Evolutionary conservation across 164 flowering plant species (phyloP).

Genomic region (Platanus orientalis): DNA sequence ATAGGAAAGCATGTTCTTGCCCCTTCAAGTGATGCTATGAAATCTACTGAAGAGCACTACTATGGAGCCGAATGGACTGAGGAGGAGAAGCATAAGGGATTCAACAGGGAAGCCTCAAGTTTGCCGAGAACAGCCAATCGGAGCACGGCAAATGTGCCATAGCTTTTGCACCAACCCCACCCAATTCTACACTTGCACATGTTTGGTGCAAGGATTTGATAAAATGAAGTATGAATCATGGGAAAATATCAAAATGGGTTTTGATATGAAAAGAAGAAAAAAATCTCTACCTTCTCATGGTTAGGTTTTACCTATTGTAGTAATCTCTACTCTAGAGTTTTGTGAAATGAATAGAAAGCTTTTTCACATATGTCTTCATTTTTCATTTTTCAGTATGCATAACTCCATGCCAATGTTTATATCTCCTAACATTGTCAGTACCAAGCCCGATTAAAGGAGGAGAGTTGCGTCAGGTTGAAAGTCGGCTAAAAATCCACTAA

Average conservation of each 20-base stretch:
- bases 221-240: background rate
- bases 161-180: slow-evolving; percentile 35
- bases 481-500: too few species aligned
- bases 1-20: slow-evolving; percentile 65
- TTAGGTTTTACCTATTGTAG: too few species aligned
- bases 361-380: background rate
- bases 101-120: slow-evolving; percentile 43
- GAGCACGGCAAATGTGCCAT: slow-evolving; percentile 34
- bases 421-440: too few species aligned
- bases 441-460: too few species aligned
- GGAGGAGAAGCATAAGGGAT: slow-evolving; percentile 40
- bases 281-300: too few species aligned
- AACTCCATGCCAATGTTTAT: too few species aligned
- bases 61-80: slow-evolving; percentile 44
- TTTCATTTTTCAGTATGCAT: background rate
- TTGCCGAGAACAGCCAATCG: slow-evolving; percentile 46
- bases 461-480: too few species aligned
- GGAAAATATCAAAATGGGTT: background rate
- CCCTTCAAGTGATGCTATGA: slow-evolving; percentile 25
- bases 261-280: background rate
- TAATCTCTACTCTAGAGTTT: background rate
- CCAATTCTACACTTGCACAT: slow-evolving; percentile 30
- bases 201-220: slow-evolving; percentile 12
- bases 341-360: background rate
- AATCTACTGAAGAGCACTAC: slow-evolving; percentile 36